A percentile compares a stretch with the other conserved stretches of the same genome.
Conservation (phyloP, 1,284 basidiomycete species). For the Thelephora terrestris region DNA sequence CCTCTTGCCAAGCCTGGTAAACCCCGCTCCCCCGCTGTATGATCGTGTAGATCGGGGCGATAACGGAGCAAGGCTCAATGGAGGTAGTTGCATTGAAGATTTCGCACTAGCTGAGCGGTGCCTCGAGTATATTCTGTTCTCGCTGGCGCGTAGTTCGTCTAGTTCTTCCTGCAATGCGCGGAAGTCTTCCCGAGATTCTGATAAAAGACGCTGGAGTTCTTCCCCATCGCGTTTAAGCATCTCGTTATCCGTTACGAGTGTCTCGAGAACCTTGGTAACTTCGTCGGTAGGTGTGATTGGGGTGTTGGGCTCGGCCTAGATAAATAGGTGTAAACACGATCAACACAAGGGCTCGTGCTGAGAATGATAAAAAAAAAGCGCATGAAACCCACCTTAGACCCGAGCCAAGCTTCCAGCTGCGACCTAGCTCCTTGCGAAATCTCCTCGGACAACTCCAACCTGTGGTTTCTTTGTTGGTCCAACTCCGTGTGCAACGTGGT, state of each 20-base stretch:
- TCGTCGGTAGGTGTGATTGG: slow-evolving; percentile 42
- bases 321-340: neutral
- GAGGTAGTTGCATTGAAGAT: slow-evolving; percentile 15
- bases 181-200: slow-evolving; percentile 70
- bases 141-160: slow-evolving; percentile 54
- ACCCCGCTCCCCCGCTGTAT: slow-evolving; percentile 19
- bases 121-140: slow-evolving; percentile 15
- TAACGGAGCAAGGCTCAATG: slow-evolving; percentile 16
- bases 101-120: slow-evolving; percentile 15
- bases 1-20: slow-evolving; percentile 15
- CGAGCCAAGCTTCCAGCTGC: slow-evolving; percentile 50
- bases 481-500: slow-evolving; percentile 49
- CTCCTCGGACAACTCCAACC: slow-evolving; percentile 63
- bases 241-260: slow-evolving; percentile 77
- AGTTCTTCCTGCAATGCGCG: slow-evolving; percentile 61
- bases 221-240: slow-evolving; percentile 70
- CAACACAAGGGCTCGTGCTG: slow-evolving; percentile 1
- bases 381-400: neutral
- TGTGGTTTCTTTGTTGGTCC: slow-evolving; percentile 54
- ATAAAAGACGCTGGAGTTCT: slow-evolving; percentile 64
- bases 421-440: slow-evolving; percentile 64
- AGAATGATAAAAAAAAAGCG: neutral
- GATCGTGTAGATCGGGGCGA: slow-evolving; percentile 22
- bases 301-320: slow-evolving; percentile 31
- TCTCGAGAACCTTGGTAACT: slow-evolving; percentile 62